Base-by-base conservation (phyloP, 306 rosid species). In the Fagus crenata region DNA sequence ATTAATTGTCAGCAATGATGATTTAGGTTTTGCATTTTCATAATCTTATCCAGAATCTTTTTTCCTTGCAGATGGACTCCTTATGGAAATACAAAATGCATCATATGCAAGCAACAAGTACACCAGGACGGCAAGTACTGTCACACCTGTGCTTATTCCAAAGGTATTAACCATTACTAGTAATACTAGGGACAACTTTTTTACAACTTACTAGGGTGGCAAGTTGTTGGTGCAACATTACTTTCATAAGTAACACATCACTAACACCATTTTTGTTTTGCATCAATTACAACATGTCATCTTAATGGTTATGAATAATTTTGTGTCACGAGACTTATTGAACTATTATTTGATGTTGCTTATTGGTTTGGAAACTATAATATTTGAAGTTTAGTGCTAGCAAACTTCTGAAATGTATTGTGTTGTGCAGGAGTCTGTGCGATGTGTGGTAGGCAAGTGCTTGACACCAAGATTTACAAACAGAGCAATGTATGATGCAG, bases 111-210 rank as follows among this genome's bases (percentile, higher is more conserved):
- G 90, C 98, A 92, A 86, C 98, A 92, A 84, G 96, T 95, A 36
- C 97, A 92, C 83, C 98, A 95, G 88, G 85, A 95, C 80, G 97
- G 69, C 41, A 95, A 94, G 87, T 95, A 95, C 84, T 95, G 98
- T 68, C 98, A 95, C 82, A 95, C 96, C 15, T 95, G 97, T 81
- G 96, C 98, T 72, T 92, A 95, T 78, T 68, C 92, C 40, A 92
- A 92, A 88, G 96, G 97, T 92, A 80, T 35, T 46, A 4, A 46
- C 14, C 2, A 46, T 46, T 12, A 46, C 11, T 12, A 46, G 51
- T 14, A 46, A 46, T 46, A 46, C 14, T 46, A 46, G 51, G 14
- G 14, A 9, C 51, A 46, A 46, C 51, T 46, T 14, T 46, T 46
- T 46, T 14, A 9, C 51, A 46, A 46, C 11, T 9, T 46, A 14